Conservation (phyloP, 257 asterid genomes). For the Coffea eugenioides region DNA sequence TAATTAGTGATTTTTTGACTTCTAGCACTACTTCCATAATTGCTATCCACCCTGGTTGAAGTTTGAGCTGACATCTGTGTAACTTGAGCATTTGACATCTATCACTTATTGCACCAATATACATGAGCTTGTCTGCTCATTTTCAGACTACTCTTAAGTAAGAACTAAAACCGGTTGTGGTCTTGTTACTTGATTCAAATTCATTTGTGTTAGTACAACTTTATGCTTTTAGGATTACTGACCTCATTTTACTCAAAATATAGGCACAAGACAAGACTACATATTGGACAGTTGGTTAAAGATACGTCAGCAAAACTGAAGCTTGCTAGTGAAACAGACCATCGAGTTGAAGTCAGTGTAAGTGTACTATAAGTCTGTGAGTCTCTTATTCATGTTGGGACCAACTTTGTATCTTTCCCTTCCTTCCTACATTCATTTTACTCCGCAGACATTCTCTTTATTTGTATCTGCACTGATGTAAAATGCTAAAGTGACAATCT, state of each 20-base stretch:
- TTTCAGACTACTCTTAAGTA: neutral
- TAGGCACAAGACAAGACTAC: conserved; percentile 86
- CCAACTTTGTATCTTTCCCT: neutral
- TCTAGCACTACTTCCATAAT: too few species aligned
- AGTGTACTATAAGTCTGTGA: conserved; percentile 9
- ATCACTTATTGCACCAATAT: neutral
- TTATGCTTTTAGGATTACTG: conserved; percentile 20
- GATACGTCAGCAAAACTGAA: conserved; percentile 80
- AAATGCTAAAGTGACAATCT: neutral
- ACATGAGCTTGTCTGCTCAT: neutral
- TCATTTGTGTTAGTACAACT: neutral
- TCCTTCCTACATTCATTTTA: neutral
- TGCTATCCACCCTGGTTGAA: too few species aligned
- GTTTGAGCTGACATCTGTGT: too few species aligned
- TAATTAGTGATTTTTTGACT: too few species aligned
- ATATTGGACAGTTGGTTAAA: conserved; percentile 81
- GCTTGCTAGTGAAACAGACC: conserved; percentile 84
- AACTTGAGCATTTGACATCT: too few species aligned
- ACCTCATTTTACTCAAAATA: conserved; percentile 25
- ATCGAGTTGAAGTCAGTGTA: conserved; percentile 66
- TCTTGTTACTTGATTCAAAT: neutral
- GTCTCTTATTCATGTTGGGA: neutral
- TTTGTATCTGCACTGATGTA: neutral
- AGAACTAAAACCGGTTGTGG: neutral
- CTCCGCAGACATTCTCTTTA: neutral